Percentiles rank a stretch among this genome's conserved stretches.
Conservation (phyloP, 2,329 filamentous ascomycete species). For the Claviceps capensis region DNA sequence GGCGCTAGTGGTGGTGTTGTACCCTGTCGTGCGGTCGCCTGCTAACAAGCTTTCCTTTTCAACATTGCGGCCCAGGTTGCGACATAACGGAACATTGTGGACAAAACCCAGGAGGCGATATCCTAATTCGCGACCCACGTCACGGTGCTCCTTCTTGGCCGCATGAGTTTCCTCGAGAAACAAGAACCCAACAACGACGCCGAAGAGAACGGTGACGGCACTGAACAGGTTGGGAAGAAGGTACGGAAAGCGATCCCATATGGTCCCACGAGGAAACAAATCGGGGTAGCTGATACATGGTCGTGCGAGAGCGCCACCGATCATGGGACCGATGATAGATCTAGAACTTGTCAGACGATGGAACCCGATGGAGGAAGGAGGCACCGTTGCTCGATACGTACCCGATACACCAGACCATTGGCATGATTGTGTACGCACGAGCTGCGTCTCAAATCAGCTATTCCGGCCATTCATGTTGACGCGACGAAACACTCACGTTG, state of each 20-base stretch:
- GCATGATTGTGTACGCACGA: slow-evolving; percentile 93
- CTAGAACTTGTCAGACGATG: slow-evolving; percentile 24
- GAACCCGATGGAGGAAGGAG: neutral
- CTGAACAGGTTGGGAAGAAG: slow-evolving; percentile 87
- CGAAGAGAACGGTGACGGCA: slow-evolving; percentile 60
- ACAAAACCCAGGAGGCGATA: slow-evolving; percentile 47
- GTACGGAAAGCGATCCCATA: slow-evolving; percentile 83
- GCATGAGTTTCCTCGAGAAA: slow-evolving; percentile 93
- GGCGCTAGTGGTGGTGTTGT: slow-evolving; percentile 32
- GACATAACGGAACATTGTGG: slow-evolving; percentile 16
- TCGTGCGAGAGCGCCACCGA: slow-evolving; percentile 79
- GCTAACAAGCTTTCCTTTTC: slow-evolving; percentile 52
- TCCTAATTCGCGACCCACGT: slow-evolving; percentile 65
- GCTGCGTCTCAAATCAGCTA: slow-evolving; percentile 31
- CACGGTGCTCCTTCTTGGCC: slow-evolving; percentile 61
- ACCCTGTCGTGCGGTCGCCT: slow-evolving; percentile 49
- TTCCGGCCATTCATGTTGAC: neutral
- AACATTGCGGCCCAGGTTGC: slow-evolving; percentile 24
- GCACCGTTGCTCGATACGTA: slow-evolving; percentile 27
- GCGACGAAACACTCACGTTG: slow-evolving; percentile 48
- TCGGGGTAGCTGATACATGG: slow-evolving; percentile 72
- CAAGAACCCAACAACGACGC: slow-evolving; percentile 64
- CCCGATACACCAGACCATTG: slow-evolving; percentile 94
- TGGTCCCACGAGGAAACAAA: slow-evolving; percentile 55
- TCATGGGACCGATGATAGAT: slow-evolving; percentile 82